Base-by-base conservation (phyloP, 352 stramenopile species). In the Globisporangium takayamanum region DNA sequence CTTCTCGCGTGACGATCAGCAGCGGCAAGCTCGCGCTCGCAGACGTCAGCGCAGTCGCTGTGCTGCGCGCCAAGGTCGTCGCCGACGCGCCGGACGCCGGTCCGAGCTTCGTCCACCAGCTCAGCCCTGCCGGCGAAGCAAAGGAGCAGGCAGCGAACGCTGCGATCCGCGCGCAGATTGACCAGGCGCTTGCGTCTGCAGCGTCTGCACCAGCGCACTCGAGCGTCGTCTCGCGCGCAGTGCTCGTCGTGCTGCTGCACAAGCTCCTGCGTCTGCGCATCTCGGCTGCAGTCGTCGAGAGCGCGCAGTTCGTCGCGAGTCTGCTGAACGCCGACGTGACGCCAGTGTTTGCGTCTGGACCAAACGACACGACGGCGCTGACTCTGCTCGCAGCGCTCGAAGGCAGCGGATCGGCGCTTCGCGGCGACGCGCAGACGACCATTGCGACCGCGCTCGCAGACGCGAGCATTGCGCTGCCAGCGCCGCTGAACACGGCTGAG, bases 321-420 rank as follows among this genome's bases (percentile, higher is more conserved):
- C 50, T 91, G 52, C 79, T 92, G 28, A 92, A 92, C 64, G 66
- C 80, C 49, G 57, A 85, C 63, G 59, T 83, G 50, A 55, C 73
- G 25, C 76, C 75, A 8, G 42, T 72, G 18, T 57, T 82, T 16
- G 44, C 59, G 3, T 52, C 66, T 12, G 70, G 62, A 18, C 47
- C 61, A 2, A 62, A 57, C 1, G 72, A 80, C 51, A 45, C 49
- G 18, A 59, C 69, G 1, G 68, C 64, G 20, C 46, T 72, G 25
- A 49, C 59, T 20, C 30, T 78, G 26, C 62, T 82, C 33, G 69
- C 67, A 3, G 64, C 67, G 2, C 25, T 63, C 5, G 60, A 76
- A 59, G 69, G 69, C 33, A 64, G 50, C 30, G 74, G 74, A 28
- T 47, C 62, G 10, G 73, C 59, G 37, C 62, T 55, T 25, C 53